These are phyloP conservation scores for Candida wancherniae DNA, from an alignment of 805 yeast species.

Conservation along the genomic window DNA sequence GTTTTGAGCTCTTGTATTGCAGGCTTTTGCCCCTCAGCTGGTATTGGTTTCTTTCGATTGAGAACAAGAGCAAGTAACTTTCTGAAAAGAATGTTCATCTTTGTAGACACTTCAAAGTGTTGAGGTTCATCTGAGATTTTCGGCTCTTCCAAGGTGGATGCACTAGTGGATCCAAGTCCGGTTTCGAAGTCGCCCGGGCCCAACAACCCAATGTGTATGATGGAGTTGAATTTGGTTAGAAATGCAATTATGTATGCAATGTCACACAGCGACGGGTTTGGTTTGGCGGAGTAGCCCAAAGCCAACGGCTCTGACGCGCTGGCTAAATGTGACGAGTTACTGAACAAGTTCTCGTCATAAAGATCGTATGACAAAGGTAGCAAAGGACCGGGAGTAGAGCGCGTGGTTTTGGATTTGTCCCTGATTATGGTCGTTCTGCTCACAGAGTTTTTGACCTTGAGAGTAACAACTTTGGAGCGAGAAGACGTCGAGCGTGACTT, in stretches of 20 bases:
- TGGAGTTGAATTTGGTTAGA: constrained; percentile 26
- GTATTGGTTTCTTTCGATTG: constrained; percentile 32
- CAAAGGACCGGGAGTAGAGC: constrained; percentile 39
- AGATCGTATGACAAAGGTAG: constrained; percentile 30
- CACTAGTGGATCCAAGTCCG: constrained; percentile 34
- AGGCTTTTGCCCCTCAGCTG: constrained; percentile 18
- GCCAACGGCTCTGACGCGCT: constrained; percentile 26
- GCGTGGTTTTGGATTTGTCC: constrained; percentile 23
- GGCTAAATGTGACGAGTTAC: constrained; percentile 14
- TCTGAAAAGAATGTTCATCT: constrained; percentile 32
- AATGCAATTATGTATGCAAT: constrained; percentile 30
- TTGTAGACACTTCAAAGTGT: constrained; percentile 19
- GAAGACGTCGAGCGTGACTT: too few relatives aligned
- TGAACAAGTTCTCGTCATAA: constrained; percentile 34
- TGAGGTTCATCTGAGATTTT: constrained; percentile 2
- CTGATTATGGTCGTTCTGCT: constrained; percentile 30
- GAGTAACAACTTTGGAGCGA: constrained; percentile 3
- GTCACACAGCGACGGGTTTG: constrained; percentile 23
- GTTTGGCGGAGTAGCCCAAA: constrained; percentile 28
- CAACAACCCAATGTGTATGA: constrained; percentile 19
- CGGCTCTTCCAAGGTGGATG: too few relatives aligned
- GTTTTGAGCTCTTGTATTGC: constrained; percentile 35
- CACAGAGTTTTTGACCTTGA: constrained; percentile 3
- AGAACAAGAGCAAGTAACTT: constrained; percentile 30
- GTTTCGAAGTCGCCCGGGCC: constrained; percentile 38